Conservation (phyloP, 139 green algal genomes). For the Limnomonas spitsbergensis region DNA sequence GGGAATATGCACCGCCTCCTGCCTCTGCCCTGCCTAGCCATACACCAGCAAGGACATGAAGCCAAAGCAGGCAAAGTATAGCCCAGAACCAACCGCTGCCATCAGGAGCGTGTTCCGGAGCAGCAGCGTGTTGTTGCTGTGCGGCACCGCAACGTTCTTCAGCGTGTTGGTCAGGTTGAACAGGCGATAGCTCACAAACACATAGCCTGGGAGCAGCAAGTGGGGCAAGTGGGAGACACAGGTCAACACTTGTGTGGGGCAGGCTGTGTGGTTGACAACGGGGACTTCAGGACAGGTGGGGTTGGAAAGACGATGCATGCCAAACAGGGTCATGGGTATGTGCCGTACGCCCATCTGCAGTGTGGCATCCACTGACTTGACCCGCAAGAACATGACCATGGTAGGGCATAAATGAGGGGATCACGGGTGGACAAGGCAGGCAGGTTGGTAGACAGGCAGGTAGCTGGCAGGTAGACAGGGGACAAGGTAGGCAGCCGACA, state of each 20-base stretch:
- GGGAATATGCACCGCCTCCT: too few relatives aligned
- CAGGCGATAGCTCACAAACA: conserved; percentile 76
- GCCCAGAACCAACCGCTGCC: conserved; percentile 4
- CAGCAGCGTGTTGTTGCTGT: conserved; percentile 74
- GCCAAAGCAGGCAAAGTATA: conserved; percentile 13
- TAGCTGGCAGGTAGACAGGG: too few relatives aligned
- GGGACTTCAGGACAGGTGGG: too few relatives aligned
- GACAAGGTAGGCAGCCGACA: too few relatives aligned
- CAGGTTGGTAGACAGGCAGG: too few relatives aligned
- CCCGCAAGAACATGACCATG: too few relatives aligned
- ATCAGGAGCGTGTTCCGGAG: conserved; percentile 71
- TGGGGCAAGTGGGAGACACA: neutral
- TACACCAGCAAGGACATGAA: neutral
- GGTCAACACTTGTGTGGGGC: neutral
- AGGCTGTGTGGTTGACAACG: neutral
- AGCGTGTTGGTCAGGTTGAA: conserved; percentile 85
- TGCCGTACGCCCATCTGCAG: too few relatives aligned
- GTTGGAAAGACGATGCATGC: too few relatives aligned
- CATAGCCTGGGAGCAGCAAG: conserved; percentile 55
- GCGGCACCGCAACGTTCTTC: conserved; percentile 72
- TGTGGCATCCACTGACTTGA: neutral
- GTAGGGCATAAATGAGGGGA: too few relatives aligned
- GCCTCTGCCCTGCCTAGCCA: too few relatives aligned
- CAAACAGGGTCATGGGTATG: neutral
- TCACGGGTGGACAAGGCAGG: too few relatives aligned